These are phyloP conservation scores for Lactarius quietus DNA, from an alignment of 768 basidiomycete species.

Conservation along the genomic window DNA sequence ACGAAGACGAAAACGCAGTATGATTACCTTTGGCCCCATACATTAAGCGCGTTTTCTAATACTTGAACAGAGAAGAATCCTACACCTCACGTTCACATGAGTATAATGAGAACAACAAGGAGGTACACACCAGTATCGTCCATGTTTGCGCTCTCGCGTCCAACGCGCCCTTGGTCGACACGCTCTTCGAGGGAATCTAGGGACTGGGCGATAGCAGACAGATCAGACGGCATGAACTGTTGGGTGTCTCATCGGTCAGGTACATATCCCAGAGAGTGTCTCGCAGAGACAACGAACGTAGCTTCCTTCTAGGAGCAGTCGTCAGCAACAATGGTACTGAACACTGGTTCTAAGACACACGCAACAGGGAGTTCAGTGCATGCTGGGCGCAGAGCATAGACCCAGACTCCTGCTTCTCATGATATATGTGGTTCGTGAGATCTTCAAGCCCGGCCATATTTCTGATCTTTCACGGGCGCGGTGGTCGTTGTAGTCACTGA, in stretches of 20 bases:
- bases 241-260: conserved; percentile 22
- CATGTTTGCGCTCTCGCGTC: conserved; percentile 68
- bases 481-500: not conserved
- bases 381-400: conserved; percentile 89
- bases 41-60: conserved; percentile 74
- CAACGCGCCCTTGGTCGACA: conserved; percentile 48
- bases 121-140: conserved; percentile 72
- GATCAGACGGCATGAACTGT: conserved; percentile 77
- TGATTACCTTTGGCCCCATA: conserved; percentile 76
- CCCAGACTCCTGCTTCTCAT: conserved; percentile 72
- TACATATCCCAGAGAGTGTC: conserved; percentile 2
- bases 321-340: conserved; percentile 17
- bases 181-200: conserved; percentile 64
- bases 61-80: conserved; percentile 94
- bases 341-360: conserved; percentile 42
- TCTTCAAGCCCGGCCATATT: conserved; percentile 57
- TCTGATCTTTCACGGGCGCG: not conserved
- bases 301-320: conserved; percentile 38
- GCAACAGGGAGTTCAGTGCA: conserved; percentile 75
- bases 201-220: conserved; percentile 66
- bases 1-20: not conserved
- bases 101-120: not conserved
- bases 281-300: conserved; percentile 40
- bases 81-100: conserved; percentile 30
- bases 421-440: conserved; percentile 60